Base-by-base conservation (phyloP, 2,329 filamentous ascomycete species). In the Capronia epimyces region DNA sequence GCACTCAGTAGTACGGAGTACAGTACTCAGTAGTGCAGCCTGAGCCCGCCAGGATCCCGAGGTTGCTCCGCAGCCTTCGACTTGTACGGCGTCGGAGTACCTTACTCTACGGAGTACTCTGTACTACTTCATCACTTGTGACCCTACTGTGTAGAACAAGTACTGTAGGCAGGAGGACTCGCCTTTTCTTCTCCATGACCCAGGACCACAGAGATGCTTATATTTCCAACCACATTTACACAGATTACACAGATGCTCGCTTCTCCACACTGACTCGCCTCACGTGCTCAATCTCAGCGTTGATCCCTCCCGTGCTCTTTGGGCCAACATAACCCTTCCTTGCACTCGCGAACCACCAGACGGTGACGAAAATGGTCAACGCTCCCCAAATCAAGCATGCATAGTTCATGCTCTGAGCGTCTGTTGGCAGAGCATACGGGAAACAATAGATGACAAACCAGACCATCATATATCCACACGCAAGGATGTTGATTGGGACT, bases 361-460 rank as follows among this genome's bases (percentile, higher is more conserved):
- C 55, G 1, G 64, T 67, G 1, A 79, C 67, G 32, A 80, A 69
- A 9, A 77, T 66, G 0, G 74, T 76, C 53, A 78, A 64, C 1
- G 75, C 77, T 10, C 75, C 76, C 1, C 73, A 75, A 56, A 80
- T 74, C 39, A 79, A 60, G 57, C 69, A 74, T 10, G 71, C 69
- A 60, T 79, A 80, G 58, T 80, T 80, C 77, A 80, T 80, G 2
- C 65, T 69, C 25, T 64, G 62, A 2, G 72, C 71, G 50, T 69
- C 63, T 4, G 73, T 70, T 9, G 75, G 72, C 43, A 77, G 57
- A 1, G 66, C 62, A 53, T 71, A 77, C 0, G 77, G 79, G 67
- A 82, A 82, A 61, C 77, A 81, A 65, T 78, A 82, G 51, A 82
- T 75, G n/a, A 79, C 67, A 46, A 78, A 70, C 57, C 81, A 82